Evolutionary conservation across 257 asterid genomes (phyloP).

Genomic region (Echites panduratus): DNA sequence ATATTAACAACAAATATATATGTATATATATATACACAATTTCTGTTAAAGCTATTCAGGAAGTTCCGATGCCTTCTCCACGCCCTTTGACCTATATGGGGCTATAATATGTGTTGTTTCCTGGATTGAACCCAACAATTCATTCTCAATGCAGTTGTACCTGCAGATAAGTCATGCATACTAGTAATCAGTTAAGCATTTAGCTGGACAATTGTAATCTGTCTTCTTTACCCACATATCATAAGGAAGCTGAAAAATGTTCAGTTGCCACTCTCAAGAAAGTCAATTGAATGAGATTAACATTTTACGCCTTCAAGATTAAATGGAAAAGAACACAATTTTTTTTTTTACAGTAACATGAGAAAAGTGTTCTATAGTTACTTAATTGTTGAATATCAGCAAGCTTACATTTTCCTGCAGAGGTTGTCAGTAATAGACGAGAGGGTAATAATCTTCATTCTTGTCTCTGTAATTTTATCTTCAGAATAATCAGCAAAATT

Average conservation of each 20-base stretch:
- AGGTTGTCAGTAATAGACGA: conserved; percentile 26
- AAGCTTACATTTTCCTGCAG: conserved; percentile 42
- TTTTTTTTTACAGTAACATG: no score
- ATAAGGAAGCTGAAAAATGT: background rate
- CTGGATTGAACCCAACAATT: conserved; percentile 36
- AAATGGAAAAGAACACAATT: no score
- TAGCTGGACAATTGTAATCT: background rate
- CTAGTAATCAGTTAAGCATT: background rate
- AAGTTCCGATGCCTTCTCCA: conserved; percentile 46
- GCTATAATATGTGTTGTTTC: conserved; percentile 37
- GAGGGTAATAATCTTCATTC: conserved; percentile 28
- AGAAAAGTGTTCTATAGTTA: background rate
- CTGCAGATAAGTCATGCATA: conserved; percentile 25
- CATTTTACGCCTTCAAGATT: background rate
- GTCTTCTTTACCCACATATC: background rate
- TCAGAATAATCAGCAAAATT: conserved; percentile 23
- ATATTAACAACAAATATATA: background rate
- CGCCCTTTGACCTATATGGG: conserved; percentile 41
- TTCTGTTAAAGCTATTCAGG: background rate
- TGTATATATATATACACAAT: background rate
- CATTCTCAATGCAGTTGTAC: conserved; percentile 49
- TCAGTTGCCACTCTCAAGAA: background rate
- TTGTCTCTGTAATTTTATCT: conserved; percentile 18
- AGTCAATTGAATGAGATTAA: background rate
- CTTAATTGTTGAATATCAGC: background rate